These are phyloP conservation scores for Aspergillus niger DNA, from an alignment of 2,329 filamentous ascomycete genomes.

Conservation along the genomic window DNA sequence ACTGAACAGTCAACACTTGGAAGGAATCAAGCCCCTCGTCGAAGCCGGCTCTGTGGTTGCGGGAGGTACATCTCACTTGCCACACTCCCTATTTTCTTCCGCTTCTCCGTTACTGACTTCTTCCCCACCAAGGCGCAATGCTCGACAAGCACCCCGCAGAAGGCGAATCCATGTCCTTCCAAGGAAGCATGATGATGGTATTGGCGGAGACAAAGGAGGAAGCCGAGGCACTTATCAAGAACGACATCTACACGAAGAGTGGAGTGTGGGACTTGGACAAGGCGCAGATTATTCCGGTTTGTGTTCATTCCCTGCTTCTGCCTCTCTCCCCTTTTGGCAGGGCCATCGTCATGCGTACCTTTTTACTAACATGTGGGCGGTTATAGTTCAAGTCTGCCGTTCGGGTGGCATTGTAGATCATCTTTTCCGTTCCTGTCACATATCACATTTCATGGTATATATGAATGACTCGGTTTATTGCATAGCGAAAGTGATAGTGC, in stretches of 20 bases:
- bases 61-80: conserved; percentile 56
- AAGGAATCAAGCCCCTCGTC: conserved; percentile 54
- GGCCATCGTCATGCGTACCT: background rate
- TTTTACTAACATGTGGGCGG: conserved; percentile 7
- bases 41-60: conserved; percentile 63
- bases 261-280: conserved; percentile 83
- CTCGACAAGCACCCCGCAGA: conserved; percentile 67
- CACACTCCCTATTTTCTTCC: background rate
- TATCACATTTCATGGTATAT: background rate
- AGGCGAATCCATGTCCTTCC: conserved; percentile 65
- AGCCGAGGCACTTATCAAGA: conserved; percentile 64
- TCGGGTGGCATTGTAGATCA: conserved; percentile 14
- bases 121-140: conserved; percentile 56
- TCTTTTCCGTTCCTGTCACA: background rate
- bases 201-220: conserved; percentile 69
- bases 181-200: conserved; percentile 70
- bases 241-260: conserved; percentile 70
- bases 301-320: conserved; percentile 18
- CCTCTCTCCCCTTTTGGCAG: background rate
- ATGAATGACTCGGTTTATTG: background rate
- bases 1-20: conserved; percentile 55
- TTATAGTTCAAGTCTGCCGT: conserved; percentile 37
- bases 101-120: background rate
- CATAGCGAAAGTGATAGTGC: background rate
- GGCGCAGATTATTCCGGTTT: conserved; percentile 47